Evolutionary conservation across 352 stramenopile species (phyloP), one percentile per base, ranked within the genome.

Genomic region (Globisporangium cederbergense): DNA sequence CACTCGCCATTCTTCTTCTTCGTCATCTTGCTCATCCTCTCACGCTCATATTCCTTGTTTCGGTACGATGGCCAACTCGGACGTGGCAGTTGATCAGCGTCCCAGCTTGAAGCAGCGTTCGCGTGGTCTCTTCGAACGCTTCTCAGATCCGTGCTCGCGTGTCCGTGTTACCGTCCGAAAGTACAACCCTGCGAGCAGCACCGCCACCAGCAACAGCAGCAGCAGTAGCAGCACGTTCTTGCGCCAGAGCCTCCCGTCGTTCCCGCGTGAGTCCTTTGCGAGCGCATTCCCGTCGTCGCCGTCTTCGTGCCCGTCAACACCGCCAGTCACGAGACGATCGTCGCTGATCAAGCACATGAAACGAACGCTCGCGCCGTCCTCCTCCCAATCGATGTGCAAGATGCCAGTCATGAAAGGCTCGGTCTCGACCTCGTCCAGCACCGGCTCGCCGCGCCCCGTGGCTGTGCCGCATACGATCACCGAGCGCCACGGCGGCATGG

Each of bases 401-500:
- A 62, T 52, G 28, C 47, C 42, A 34, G 22, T 42, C 36, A 42
- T 38, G 30, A 56, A 51, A 25, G 25, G 20, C 20, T 13, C 20
- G 2, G 54, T 20, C 7, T 70, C 66, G 42, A 36, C 45, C 18
- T 55, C 62, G 18, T 63, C 65, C 20, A 60, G 43, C 58, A 34
- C 45, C 47, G 63, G 32, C 58, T 76, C 59, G n/a, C 65, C 67
- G 5, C 69, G 57, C 16, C 67, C 66, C 11, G 51, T 78, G n/a
- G 58, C 71, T n/a, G 72, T 93, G 49, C 84, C 81, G 3, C 84
- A 93, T 62, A 90, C 78, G 0, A 91, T 93, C 77, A 93, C 84
- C 18, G 84, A 93, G 49, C 72, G 82, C 65, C 71, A 86, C 51
- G 82, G 82, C 55, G 84, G 84, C 34, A 66, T 71, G 51, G 74